Evolutionary conservation across 768 basidiomycete genomes (phyloP).

Genomic region (Lactarius pseudohatsudake): DNA sequence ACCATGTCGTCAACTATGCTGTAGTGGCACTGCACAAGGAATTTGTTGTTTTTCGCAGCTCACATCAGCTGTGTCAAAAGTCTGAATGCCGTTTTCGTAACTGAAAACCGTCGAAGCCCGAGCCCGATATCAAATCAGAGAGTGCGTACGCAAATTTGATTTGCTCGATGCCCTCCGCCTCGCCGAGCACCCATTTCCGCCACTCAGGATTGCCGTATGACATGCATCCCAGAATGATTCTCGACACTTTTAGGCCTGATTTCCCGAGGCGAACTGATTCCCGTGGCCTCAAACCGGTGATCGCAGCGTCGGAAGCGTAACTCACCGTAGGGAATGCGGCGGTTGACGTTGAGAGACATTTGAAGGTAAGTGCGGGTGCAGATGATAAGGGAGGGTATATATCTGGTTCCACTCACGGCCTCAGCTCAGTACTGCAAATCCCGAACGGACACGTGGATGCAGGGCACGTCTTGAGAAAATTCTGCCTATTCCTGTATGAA

Average conservation of each 20-base stretch:
- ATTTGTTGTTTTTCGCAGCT: not conserved
- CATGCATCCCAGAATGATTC: conserved; percentile 39
- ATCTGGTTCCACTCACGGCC: not conserved
- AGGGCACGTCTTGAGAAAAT: not conserved
- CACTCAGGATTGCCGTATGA: conserved; percentile 36
- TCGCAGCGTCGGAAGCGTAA: not conserved
- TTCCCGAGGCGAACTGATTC: conserved; percentile 34
- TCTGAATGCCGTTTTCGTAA: conserved; percentile 44
- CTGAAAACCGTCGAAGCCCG: conserved; percentile 26
- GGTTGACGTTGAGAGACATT: conserved; percentile 15
- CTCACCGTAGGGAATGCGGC: conserved; percentile 22
- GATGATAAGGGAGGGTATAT: not conserved
- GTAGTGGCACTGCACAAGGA: not conserved
- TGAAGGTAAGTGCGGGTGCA: not conserved
- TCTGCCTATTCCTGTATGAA: not conserved
- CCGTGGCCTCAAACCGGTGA: not conserved
- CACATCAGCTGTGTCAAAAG: conserved; percentile 42
- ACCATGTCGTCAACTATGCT: not conserved
- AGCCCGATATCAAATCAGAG: not conserved
- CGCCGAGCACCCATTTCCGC: conserved; percentile 40
- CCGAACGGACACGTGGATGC: not conserved
- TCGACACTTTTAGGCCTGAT: conserved; percentile 35
- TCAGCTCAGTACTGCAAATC: not conserved
- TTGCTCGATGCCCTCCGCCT: conserved; percentile 40
- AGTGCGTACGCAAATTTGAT: conserved; percentile 44